Evolutionary conservation across 2,329 filamentous ascomycete genomes (phyloP), one percentile per base, ranked within the genome.

Genomic region (Pseudohalonectria lignicola): DNA sequence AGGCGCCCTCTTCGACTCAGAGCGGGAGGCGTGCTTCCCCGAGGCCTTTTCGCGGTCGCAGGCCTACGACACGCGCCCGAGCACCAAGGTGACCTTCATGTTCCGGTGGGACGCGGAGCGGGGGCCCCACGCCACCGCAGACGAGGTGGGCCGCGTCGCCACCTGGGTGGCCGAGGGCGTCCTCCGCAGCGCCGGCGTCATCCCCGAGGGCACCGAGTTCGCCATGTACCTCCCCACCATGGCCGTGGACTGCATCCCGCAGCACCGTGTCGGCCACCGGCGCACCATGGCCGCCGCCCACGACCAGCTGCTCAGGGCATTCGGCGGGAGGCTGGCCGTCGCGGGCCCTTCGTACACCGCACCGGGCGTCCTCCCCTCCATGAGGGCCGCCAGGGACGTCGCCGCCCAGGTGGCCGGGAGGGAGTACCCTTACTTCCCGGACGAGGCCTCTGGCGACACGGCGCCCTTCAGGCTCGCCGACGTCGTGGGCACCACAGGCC

Each of bases 1-100:
- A 5, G 92, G 92, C 44, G 88, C 96, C 37, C 82, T 96, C 43
- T 96, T 96, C 58, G 87, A 94, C 59, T 85, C 79, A 3, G 78
- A 86, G 45, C 71, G 73, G 15, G 53, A 59, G 19, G 41, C 41
- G 11, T 42, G 37, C 15, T 42, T 57, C 36, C 17, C 4, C 18
- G 9, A n/a, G n/a, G n/a, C n/a, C n/a, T n/a, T n/a, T n/a, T n/a
- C n/a, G n/a, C n/a, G n/a, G n/a, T n/a, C n/a, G n/a, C n/a, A n/a
- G n/a, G n/a, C n/a, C n/a, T n/a, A n/a, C n/a, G n/a, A n/a, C 30
- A 25, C 20, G 10, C 11, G 47, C 39, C 53, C 56, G 0, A 86
- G 85, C 18, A 94, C 86, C 12, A 94, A 94, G 57, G 61, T 96
- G 38, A 94, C 90, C 13, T 84, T 96, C 49, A 94, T 98, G 78